A percentile compares a stretch with the other conserved stretches of the same genome.
phyloP scores from a whole-genome alignment of 768 basidiomycete genomes.

The Suillus spraguei region DNA sequence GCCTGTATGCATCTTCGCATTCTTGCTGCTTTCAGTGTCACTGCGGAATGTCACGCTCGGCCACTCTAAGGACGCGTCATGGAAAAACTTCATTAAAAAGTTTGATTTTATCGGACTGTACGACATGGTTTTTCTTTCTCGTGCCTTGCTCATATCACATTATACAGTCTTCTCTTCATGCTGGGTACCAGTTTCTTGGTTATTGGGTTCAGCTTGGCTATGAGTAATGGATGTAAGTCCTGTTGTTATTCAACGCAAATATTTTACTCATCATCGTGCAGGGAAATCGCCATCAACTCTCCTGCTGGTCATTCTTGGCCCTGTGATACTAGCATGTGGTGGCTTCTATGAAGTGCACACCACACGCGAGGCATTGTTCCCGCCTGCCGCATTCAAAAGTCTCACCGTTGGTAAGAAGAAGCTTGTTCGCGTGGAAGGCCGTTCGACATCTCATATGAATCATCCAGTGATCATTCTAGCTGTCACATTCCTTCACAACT shows the following conservation, averaged over 20 bases:
- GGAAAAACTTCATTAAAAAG: conserved; percentile 50
- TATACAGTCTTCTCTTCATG: conserved; percentile 69
- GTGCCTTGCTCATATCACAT: conserved; percentile 23
- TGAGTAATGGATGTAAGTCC: conserved; percentile 65
- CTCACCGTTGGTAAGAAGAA: conserved; percentile 56
- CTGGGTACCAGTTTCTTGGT: conserved; percentile 71
- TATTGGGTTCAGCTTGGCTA: conserved; percentile 80
- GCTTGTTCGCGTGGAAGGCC: conserved; percentile 10
- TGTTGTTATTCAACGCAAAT: conserved; percentile 9
- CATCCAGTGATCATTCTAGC: conserved; percentile 61
- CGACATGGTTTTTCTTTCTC: conserved; percentile 34
- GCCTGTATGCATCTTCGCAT: conserved; percentile 67
- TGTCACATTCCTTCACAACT: conserved; percentile 78
- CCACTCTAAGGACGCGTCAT: conserved; percentile 51
- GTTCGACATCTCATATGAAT: conserved; percentile 14
- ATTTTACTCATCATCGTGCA: conserved; percentile 32
- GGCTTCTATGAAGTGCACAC: conserved; percentile 72
- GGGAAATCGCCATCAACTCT: conserved; percentile 69
- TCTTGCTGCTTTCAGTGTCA: conserved; percentile 57
- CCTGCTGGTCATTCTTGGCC: conserved; percentile 57
- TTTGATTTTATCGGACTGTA: conserved; percentile 85
- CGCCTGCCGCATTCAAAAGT: conserved; percentile 61
- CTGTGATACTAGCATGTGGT: conserved; percentile 54
- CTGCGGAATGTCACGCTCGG: conserved; percentile 58
- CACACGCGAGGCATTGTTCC: conserved; percentile 71